phyloP scores from a whole-genome alignment of 345 rosid genomes.

The Cardamine resedifolia region DNA sequence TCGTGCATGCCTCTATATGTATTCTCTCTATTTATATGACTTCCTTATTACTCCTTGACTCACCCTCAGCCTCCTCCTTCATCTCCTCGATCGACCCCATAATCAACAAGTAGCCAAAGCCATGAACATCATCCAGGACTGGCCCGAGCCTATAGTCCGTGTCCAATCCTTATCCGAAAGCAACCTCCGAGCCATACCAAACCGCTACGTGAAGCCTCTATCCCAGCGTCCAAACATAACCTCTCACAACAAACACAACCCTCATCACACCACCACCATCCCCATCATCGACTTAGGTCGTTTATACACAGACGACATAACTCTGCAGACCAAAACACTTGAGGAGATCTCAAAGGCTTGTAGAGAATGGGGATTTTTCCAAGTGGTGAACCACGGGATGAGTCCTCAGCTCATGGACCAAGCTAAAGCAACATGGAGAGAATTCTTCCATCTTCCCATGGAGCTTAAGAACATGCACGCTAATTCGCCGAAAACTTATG shows the following conservation, averaged over 20 bases:
- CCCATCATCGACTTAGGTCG: constrained; percentile 69
- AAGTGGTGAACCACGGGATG: constrained; percentile 82
- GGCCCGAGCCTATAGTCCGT: constrained; percentile 96
- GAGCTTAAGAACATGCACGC: constrained; percentile 67
- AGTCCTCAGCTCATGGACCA: constrained; percentile 58
- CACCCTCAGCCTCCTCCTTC: constrained; percentile 14
- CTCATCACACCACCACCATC: constrained; percentile 40
- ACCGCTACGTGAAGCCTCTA: constrained; percentile 68
- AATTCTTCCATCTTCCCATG: constrained; percentile 76
- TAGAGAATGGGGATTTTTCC: constrained; percentile 82
- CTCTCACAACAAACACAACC: constrained; percentile 14
- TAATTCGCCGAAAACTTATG: constrained; percentile 75
- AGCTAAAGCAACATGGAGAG: constrained; percentile 61
- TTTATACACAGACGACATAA: constrained; percentile 30
- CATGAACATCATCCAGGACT: constrained; percentile 54
- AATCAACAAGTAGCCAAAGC: constrained; percentile 9
- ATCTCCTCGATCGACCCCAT: not conserved
- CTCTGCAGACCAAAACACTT: constrained; percentile 26
- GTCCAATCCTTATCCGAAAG: constrained; percentile 84
- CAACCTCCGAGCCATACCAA: constrained; percentile 51
- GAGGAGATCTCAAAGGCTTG: constrained; percentile 54
- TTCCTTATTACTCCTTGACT: constrained; percentile 1
- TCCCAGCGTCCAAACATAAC: constrained; percentile 53
- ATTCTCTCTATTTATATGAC: constrained; percentile 21
- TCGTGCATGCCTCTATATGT: not conserved